These are phyloP conservation scores for Dioscorea dumetorum DNA, from an alignment of 106 monocot genomes.

Conservation along the genomic window DNA sequence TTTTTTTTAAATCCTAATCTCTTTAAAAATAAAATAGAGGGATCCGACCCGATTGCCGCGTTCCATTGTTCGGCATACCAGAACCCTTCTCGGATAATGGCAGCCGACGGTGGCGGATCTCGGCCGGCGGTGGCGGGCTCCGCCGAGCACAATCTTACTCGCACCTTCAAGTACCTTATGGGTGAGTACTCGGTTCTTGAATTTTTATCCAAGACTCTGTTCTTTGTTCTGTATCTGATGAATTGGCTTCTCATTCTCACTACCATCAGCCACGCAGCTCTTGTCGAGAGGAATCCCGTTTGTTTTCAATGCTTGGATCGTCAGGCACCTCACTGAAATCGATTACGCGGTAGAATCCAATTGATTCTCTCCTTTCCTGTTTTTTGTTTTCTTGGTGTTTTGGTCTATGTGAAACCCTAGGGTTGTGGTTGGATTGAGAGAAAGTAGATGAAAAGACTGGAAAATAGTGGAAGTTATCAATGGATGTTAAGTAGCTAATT, in stretches of 20 bases:
- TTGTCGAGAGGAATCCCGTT: slow-evolving; percentile 82
- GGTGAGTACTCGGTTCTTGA: slow-evolving; percentile 17
- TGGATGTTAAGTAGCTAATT: no score
- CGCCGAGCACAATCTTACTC: slow-evolving; percentile 13
- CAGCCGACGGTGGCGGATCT: background rate
- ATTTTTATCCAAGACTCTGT: background rate
- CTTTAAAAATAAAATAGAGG: no score
- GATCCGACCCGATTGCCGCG: no score
- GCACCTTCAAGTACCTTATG: slow-evolving; percentile 53
- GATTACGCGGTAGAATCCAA: slow-evolving; percentile 55
- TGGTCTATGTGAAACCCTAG: background rate
- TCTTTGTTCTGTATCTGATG: background rate
- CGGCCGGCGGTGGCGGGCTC: background rate
- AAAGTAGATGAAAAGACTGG: background rate
- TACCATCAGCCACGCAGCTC: slow-evolving; percentile 61
- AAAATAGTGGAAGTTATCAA: no score
- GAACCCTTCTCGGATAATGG: background rate
- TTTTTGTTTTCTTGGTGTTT: background rate
- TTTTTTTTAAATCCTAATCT: no score
- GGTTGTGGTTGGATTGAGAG: background rate
- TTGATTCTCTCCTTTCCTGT: slow-evolving; percentile 5
- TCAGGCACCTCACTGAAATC: slow-evolving; percentile 57
- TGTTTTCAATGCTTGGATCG: slow-evolving; percentile 75
- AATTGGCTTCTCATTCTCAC: background rate
- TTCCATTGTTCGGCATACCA: no score